Evolutionary conservation across 2,329 filamentous ascomycete species (phyloP), one percentile per base, ranked within the genome.

Genomic region (Aspergillus sp.): DNA sequence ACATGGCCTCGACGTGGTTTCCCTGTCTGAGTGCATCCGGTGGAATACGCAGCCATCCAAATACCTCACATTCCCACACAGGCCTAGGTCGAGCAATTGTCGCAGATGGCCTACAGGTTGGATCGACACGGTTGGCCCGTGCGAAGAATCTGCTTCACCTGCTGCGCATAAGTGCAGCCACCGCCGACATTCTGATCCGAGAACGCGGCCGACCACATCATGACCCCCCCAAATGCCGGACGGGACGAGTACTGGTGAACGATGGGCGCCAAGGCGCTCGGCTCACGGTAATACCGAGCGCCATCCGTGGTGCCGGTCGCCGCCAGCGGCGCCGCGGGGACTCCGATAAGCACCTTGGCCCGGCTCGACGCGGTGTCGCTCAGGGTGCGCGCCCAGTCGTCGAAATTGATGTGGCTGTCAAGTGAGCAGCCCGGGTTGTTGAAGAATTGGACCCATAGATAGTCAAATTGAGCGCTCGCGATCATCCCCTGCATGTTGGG

Each of bases 361-460:
- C 58, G 48, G 47, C 61, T 46, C 31, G 64, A 54, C 25, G 61
- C 45, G 46, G 61, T 52, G 31, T 53, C 57, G n/a, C 54, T 51
- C 16, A 63, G 36, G 25, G 58, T 60, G 5, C 34, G 44, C 3
- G 56, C 54, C 61, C 61, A 63, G 6, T 50, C 55, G 41, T 60
- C 36, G 44, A 55, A 67, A 51, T 67, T 67, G 50, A 66, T 60
- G 2, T 56, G 17, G 2, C 58, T 57, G 29, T 62, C 56, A 50
- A 60, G 52, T 13, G 62, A 62, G 48, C 63, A 69, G 40, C 60
- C 59, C 14, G 64, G 68, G 40, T 74, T 76, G 57, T 77, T 77
- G 63, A 76, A 77, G 59, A 75, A 77, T 52, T 77, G 75, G 9
- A 76, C 67, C 56, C 69, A 77, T n/a, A 78, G 61, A 52, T 72